Percentiles rank a stretch among this genome's conserved stretches.
phyloP scores from a whole-genome alignment of 352 stramenopile species.

The Globisporangium nunn region DNA sequence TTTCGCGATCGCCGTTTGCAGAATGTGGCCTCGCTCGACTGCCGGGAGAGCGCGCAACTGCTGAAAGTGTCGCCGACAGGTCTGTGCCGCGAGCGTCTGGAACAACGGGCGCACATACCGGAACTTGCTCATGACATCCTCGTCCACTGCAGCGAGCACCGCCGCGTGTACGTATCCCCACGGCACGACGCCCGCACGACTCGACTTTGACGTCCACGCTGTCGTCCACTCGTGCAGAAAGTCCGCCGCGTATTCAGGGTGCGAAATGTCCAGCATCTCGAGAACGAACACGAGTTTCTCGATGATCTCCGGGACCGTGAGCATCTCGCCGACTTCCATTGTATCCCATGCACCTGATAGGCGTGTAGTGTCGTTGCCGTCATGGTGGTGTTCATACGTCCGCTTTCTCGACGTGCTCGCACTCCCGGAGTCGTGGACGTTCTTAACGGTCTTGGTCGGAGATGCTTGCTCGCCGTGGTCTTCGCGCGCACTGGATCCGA shows the following conservation, averaged over 20 bases:
- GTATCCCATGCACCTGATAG: slow-evolving; percentile 5
- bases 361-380: not conserved
- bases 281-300: slow-evolving; percentile 16
- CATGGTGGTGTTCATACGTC: too few relatives aligned
- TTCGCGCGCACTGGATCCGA: slow-evolving; percentile 30
- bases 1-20: not conserved
- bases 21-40: not conserved
- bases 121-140: slow-evolving; percentile 2
- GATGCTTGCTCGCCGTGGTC: not conserved
- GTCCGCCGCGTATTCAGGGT: slow-evolving; percentile 9
- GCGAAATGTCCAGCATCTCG: slow-evolving; percentile 4
- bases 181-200: slow-evolving; percentile 12
- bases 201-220: slow-evolving; percentile 24
- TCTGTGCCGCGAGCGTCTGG: slow-evolving; percentile 7
- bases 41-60: not conserved
- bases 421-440: not conserved
- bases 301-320: slow-evolving; percentile 14
- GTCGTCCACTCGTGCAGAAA: slow-evolving; percentile 47
- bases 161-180: slow-evolving; percentile 45
- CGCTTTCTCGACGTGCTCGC: too few relatives aligned
- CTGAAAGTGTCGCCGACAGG: slow-evolving; percentile 3
- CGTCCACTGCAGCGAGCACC: slow-evolving; percentile 5
- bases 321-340: slow-evolving; percentile 16
- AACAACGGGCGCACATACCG: slow-evolving; percentile 14
- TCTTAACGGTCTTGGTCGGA: not conserved